Evolutionary conservation across 805 yeast genomes (phyloP).

Genomic region (Ogataea minuta): DNA sequence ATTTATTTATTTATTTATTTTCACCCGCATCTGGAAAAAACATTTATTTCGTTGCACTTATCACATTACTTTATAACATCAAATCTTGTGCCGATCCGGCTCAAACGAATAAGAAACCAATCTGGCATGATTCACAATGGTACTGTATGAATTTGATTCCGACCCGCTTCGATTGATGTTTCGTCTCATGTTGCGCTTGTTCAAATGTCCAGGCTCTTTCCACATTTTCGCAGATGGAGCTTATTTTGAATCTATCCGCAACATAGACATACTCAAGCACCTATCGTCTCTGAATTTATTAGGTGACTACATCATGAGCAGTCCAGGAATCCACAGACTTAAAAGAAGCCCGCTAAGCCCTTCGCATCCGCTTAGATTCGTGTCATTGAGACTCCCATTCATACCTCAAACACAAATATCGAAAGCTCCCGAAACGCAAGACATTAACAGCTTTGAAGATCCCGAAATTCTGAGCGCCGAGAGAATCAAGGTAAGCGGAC

Average conservation of each 20-base stretch:
- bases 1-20: not conserved
- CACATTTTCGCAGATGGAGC: conserved; percentile 8
- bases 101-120: not conserved
- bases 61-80: conserved; percentile 1
- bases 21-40: conserved; percentile 9
- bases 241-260: conserved; percentile 6
- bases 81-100: no score
- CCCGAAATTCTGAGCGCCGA: conserved; percentile 2
- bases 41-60: conserved; percentile 1
- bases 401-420: not conserved
- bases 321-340: conserved; percentile 21
- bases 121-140: conserved; percentile 16
- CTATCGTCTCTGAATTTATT: conserved; percentile 16
- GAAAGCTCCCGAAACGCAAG: not conserved
- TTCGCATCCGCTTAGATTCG: not conserved
- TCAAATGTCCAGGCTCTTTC: conserved; percentile 19
- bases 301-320: conserved; percentile 30
- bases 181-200: conserved; percentile 14
- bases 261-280: conserved; percentile 14
- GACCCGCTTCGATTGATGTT: conserved; percentile 19
- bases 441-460: not conserved
- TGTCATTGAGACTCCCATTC: conserved; percentile 5
- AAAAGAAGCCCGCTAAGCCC: conserved; percentile 12
- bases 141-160: conserved; percentile 15
- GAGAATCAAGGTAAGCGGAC: conserved; percentile 10